phyloP scores from a whole-genome alignment of 306 rosid species.

The Parietaria judaica region DNA sequence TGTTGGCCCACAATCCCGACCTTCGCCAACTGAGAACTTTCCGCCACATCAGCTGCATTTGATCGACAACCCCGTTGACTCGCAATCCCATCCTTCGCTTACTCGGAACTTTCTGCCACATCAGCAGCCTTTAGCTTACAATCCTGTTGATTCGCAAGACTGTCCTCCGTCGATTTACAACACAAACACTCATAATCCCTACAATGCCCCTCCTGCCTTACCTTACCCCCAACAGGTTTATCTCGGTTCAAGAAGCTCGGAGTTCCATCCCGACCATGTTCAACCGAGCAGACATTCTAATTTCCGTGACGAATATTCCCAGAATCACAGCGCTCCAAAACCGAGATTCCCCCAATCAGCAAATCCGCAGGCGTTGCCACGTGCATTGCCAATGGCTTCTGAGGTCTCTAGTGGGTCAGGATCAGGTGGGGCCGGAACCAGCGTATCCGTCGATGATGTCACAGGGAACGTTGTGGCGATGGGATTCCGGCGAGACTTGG shows the following conservation, averaged over 20 bases:
- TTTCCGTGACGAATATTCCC: constrained; percentile 15
- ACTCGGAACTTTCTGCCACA: constrained; percentile 2
- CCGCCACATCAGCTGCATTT: constrained; percentile 17
- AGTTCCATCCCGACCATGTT: constrained; percentile 12
- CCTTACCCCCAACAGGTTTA: constrained; percentile 16
- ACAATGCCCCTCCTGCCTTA: constrained; percentile 6
- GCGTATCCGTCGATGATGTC: constrained; percentile 24
- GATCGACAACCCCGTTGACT: constrained; percentile 8
- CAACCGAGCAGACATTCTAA: constrained; percentile 19
- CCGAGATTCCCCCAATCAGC: constrained; percentile 11
- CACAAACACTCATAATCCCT: constrained; percentile 17
- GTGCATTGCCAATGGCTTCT: constrained; percentile 40
- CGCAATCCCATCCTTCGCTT: constrained; percentile 6
- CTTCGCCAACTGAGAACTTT: constrained; percentile 7
- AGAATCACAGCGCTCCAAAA: constrained; percentile 11
- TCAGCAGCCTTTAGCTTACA: constrained; percentile 3
- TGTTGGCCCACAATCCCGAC: not conserved
- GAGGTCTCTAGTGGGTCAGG: constrained; percentile 22
- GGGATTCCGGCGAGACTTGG: constrained; percentile 44
- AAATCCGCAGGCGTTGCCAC: constrained; percentile 23
- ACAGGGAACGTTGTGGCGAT: constrained; percentile 35
- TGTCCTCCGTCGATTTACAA: not conserved
- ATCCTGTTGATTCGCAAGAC: no score
- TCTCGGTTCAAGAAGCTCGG: constrained; percentile 13
- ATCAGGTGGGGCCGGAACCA: constrained; percentile 23